Percentiles rank a stretch among this genome's conserved stretches.
Conservation (phyloP, 176 grass and related monocot genomes). For the Paspalum notatum region DNA sequence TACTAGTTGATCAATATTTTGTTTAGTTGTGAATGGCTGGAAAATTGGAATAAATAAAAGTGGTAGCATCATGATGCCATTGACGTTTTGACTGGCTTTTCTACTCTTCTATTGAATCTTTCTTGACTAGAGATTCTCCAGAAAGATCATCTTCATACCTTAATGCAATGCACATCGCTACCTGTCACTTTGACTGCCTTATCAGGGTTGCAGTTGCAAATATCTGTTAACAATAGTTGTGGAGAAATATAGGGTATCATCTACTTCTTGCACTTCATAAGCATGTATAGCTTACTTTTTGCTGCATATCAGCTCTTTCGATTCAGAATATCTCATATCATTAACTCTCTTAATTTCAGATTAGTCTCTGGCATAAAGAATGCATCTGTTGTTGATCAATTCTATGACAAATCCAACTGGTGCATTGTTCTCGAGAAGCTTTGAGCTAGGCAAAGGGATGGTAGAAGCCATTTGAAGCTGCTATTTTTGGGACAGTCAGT, state of each 20-base stretch:
- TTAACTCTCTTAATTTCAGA: slow-evolving; percentile 51
- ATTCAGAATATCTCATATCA: slow-evolving; percentile 30
- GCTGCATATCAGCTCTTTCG: slow-evolving; percentile 9
- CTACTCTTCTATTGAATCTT: slow-evolving; percentile 2
- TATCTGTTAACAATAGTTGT: not conserved
- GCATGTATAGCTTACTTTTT: slow-evolving; percentile 28
- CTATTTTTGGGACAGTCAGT: not conserved
- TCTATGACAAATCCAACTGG: slow-evolving; percentile 99
- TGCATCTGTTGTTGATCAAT: slow-evolving; percentile 69
- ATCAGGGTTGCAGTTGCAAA: not conserved
- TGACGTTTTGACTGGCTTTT: not conserved
- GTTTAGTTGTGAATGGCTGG: not conserved
- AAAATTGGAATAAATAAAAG: not conserved
- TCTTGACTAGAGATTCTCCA: not conserved
- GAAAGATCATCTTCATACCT: not conserved
- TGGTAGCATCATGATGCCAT: not conserved
- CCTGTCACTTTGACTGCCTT: slow-evolving; percentile 18
- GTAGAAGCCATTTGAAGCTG: slow-evolving; percentile 4
- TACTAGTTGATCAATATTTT: not conserved
- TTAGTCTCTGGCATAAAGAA: slow-evolving; percentile 82
- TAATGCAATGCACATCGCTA: not conserved
- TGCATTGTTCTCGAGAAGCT: slow-evolving; percentile 94
- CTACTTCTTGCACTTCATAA: not conserved
- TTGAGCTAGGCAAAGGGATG: slow-evolving; percentile 25
- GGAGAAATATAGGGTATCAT: not conserved